Evolutionary conservation across 352 stramenopile species (phyloP).

Genomic region (Globisporangium lucens): DNA sequence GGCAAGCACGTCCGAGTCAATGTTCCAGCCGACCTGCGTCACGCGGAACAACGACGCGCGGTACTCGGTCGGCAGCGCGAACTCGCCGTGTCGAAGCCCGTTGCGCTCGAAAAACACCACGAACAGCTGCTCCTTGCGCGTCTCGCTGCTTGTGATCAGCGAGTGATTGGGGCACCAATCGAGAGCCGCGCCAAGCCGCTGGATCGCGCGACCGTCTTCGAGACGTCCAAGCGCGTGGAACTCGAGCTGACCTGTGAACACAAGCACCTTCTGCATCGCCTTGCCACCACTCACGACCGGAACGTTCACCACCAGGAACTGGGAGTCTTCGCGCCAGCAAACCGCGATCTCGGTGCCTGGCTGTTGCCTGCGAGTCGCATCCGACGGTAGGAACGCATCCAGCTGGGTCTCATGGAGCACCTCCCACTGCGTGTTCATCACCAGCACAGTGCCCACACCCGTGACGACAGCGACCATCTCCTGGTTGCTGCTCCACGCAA

Average conservation of each 20-base stretch:
- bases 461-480: constrained; percentile 66
- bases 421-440: constrained; percentile 80
- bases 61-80: constrained; percentile 47
- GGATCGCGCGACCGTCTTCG: constrained; percentile 63
- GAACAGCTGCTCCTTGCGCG: constrained; percentile 46
- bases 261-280: constrained; percentile 40
- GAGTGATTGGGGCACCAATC: constrained; percentile 77
- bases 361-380: constrained; percentile 7
- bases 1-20: constrained; percentile 62
- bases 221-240: constrained; percentile 63
- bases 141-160: constrained; percentile 63
- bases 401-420: constrained; percentile 68
- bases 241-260: constrained; percentile 55
- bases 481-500: constrained; percentile 71
- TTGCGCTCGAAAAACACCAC: constrained; percentile 87
- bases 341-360: constrained; percentile 24
- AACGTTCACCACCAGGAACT: constrained; percentile 69
- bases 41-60: constrained; percentile 28
- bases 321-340: constrained; percentile 69
- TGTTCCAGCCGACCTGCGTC: constrained; percentile 51
- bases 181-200: constrained; percentile 37
- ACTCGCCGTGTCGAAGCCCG: constrained; percentile 76
- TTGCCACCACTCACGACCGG: constrained; percentile 13
- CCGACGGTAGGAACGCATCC: constrained; percentile 27
- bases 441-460: constrained; percentile 50